A percentile compares a stretch with the other conserved stretches of the same genome.
phyloP scores from a whole-genome alignment of 306 rosid genomes.

The Vicia faba region DNA sequence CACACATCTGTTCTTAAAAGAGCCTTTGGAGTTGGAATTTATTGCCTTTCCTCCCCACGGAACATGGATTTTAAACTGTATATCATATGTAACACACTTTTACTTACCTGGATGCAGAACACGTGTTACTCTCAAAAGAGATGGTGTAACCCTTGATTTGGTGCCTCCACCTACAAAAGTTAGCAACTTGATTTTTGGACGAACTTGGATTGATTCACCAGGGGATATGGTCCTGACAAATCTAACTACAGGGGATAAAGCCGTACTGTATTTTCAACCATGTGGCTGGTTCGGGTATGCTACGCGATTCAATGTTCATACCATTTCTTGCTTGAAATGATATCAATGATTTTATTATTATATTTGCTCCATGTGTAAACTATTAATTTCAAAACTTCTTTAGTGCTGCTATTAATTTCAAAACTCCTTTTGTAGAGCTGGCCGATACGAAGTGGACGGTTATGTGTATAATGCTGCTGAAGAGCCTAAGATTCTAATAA shows the following conservation, averaged over 20 bases:
- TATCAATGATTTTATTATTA: neutral
- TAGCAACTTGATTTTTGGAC: conserved; percentile 85
- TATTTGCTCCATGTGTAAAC: conserved; percentile 3
- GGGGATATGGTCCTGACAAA: conserved; percentile 89
- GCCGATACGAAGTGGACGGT: conserved; percentile 94
- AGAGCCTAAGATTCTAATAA: conserved; percentile 83
- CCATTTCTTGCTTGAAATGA: neutral
- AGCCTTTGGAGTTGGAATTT: neutral
- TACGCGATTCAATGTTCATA: neutral
- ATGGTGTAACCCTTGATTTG: conserved; percentile 77
- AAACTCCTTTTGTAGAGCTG: conserved; percentile 75
- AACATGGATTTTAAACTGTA: too few species aligned
- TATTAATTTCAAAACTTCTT: conserved; percentile 5
- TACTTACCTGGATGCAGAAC: conserved; percentile 59
- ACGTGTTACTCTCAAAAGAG: conserved; percentile 77
- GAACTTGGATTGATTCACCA: conserved; percentile 87
- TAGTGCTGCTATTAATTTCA: neutral
- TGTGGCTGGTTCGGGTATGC: conserved; percentile 91
- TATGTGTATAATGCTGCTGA: conserved; percentile 77
- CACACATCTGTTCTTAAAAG: too few species aligned
- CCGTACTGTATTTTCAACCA: conserved; percentile 85
- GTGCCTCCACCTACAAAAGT: conserved; percentile 90
- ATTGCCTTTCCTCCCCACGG: too few species aligned
- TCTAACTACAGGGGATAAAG: conserved; percentile 81
- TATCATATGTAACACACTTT: conserved; percentile 18